These are phyloP conservation scores for Hypomontagnella submonticulosa DNA, from an alignment of 495 filamentous ascomycete genomes.

Conservation along the genomic window DNA sequence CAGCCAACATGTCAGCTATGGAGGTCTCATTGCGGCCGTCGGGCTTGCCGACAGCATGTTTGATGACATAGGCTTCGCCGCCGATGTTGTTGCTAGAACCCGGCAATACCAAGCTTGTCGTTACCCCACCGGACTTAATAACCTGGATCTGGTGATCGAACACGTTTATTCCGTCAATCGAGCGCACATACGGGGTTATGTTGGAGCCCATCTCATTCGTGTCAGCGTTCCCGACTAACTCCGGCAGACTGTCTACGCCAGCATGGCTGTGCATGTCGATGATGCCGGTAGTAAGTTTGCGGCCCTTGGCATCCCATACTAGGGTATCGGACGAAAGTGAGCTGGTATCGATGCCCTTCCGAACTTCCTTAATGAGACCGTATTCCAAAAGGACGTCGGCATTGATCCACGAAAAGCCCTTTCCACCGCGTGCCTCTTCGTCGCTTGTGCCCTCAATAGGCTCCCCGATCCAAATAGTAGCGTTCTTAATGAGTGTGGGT, in stretches of 20 bases:
- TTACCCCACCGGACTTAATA: conserved; percentile 76
- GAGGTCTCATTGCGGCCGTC: conserved; percentile 65
- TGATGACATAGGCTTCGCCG: conserved; percentile 72
- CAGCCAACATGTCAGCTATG: conserved; percentile 59
- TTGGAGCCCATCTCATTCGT: conserved; percentile 63
- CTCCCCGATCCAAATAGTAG: conserved; percentile 65
- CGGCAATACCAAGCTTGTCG: conserved; percentile 71
- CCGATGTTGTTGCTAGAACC: conserved; percentile 75
- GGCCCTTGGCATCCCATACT: conserved; percentile 64
- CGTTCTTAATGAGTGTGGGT: conserved; percentile 63
- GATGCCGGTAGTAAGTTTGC: conserved; percentile 70
- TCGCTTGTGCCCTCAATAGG: conserved; percentile 53
- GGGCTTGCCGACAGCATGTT: conserved; percentile 62
- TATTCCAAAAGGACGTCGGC: conserved; percentile 61
- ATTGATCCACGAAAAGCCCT: conserved; percentile 55
- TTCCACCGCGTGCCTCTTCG: conserved; percentile 56
- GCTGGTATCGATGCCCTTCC: conserved; percentile 46
- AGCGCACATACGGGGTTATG: conserved; percentile 69
- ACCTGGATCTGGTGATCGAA: conserved; percentile 65
- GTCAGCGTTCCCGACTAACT: conserved; percentile 56
- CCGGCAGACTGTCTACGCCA: conserved; percentile 57
- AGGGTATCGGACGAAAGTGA: conserved; percentile 50
- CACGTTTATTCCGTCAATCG: conserved; percentile 63
- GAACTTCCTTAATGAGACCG: conserved; percentile 60
- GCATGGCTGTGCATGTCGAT: conserved; percentile 76